Percentiles rank a stretch among this genome's conserved stretches.
Conservation (phyloP, 164 flowering plant species). For the Aristolochia californica region DNA sequence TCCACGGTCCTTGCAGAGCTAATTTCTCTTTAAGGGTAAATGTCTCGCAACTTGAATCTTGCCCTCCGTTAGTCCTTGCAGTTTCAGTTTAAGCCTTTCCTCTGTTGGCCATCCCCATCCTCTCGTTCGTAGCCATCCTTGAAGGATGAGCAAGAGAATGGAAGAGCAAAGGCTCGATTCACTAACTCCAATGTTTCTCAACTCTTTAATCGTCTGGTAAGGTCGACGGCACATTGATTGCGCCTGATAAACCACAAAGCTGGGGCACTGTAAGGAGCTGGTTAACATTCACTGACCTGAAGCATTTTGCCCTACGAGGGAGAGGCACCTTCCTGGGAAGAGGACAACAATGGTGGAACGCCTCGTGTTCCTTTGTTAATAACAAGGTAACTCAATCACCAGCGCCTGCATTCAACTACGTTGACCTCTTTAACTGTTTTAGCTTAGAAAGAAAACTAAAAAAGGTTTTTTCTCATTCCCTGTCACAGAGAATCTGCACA, state of each 20-base stretch:
- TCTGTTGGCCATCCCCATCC: too few relatives aligned
- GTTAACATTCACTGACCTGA: background rate
- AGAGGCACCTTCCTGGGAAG: background rate
- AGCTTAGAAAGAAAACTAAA: too few relatives aligned
- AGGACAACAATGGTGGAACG: conserved; percentile 2
- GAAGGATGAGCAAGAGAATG: too few relatives aligned
- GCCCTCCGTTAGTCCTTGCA: background rate
- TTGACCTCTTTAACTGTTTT: too few relatives aligned
- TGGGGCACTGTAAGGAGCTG: background rate
- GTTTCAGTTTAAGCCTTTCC: background rate
- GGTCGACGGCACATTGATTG: conserved; percentile 3
- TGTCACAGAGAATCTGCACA: background rate
- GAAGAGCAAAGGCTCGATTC: conserved; percentile 1
- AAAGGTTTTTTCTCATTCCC: too few relatives aligned
- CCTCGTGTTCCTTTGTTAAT: background rate
- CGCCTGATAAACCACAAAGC: background rate
- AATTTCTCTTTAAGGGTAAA: background rate
- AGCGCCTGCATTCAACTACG: background rate
- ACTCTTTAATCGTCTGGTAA: background rate
- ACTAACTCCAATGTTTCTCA: too few relatives aligned
- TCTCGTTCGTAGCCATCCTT: too few relatives aligned
- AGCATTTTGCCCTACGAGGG: conserved; percentile 1
- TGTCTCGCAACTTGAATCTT: background rate
- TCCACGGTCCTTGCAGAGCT: conserved; percentile 1
- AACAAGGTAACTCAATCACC: background rate